Conservation (phyloP, 768 basidiomycete genomes). For the Ramaria sp. region DNA sequence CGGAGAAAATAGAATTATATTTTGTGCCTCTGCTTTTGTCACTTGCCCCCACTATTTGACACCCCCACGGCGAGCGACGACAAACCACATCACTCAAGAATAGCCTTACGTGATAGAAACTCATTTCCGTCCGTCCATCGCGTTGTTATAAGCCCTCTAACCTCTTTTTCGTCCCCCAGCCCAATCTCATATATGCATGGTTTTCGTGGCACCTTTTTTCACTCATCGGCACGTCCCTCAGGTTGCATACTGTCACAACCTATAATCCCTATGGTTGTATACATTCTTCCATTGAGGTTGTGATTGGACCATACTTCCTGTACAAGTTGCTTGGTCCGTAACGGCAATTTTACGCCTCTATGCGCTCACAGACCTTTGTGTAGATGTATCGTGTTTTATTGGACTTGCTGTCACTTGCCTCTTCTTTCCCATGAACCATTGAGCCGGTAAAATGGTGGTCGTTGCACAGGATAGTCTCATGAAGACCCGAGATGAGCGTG, state of each 20-base stretch:
- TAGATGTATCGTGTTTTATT: conserved; percentile 60
- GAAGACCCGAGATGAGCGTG: conserved; percentile 87
- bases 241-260: background rate
- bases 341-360: background rate
- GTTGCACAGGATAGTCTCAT: conserved; percentile 75
- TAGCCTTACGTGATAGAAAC: no score
- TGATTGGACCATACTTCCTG: conserved; percentile 55
- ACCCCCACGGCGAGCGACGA: no score
- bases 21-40: no score
- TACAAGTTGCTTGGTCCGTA: conserved; percentile 62
- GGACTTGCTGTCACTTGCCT: conserved; percentile 69
- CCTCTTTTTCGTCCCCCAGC: no score
- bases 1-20: no score
- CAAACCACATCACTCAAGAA: no score
- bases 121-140: no score
- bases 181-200: no score
- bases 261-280: background rate
- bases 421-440: conserved; percentile 66
- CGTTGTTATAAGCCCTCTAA: no score
- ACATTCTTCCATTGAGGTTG: conserved; percentile 74
- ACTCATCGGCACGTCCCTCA: conserved; percentile 51
- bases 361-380: background rate
- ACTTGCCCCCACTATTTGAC: no score
- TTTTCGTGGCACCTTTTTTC: conserved; percentile 73
- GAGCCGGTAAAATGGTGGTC: conserved; percentile 61